Base-by-base conservation (phyloP, 352 stramenopile genomes). In the Pythium volutum region DNA sequence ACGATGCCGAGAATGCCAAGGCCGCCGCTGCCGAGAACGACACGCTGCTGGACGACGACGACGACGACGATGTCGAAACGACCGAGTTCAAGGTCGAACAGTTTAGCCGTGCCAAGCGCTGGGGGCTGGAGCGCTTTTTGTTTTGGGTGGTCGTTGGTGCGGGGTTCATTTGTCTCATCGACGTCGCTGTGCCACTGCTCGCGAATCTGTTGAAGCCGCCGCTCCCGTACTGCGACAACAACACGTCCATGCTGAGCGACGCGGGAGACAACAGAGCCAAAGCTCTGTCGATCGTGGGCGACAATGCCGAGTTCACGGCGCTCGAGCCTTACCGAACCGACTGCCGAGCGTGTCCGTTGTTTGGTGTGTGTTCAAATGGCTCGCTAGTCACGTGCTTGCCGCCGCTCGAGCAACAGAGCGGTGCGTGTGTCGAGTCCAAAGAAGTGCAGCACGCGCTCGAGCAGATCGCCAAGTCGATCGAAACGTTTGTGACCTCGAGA, bases 281-380 rank as follows among this genome's bases (percentile, higher is more conserved):
- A 1, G 31, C 62, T n/a, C 22, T 66, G n/a, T 23, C 62, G 29
- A 26, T 74, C 15, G 61, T 42, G 10, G 48, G 69, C 11, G 42
- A 72, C n/a, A 62, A 59, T 2, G 79, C 79, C 34, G 72, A 85
- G 33, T 70, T 71, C 2, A 77, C 71, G 6, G 78, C 76, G 6
- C 54, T 90, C 26, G 73, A 88, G 41, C 74, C 69, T 4, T 88
- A 84, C 61, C 72, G 76, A 29, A 58, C 33, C 3, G 57, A 66
- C 26, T 91, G 81, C 33, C 81, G 76, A n/a, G 67, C 67, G 16
- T 91, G 81, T 39, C 81, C 81, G 0, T 36, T 88, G 49, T 88
- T 80, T 62, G 81, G 75, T 5, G 80, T 81, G 33, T 91, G 81
- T 50, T 60, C 75, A 1, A 73, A 80, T 53, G 79, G 81, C 11